Evolutionary conservation across 495 filamentous ascomycete species (phyloP).

Genomic region (Penicillium soppii): DNA sequence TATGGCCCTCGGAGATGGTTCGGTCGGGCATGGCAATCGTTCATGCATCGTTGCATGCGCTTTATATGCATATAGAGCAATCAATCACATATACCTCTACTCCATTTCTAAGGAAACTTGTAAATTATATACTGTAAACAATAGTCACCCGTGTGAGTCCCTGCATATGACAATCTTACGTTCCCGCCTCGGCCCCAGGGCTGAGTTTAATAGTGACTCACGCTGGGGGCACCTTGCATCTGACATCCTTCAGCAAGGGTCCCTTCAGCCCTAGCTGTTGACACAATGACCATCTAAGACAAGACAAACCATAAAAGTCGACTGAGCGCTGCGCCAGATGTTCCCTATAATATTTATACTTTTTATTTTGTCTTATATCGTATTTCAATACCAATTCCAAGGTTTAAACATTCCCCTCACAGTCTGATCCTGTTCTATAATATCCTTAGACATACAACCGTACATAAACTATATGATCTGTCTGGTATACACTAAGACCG

Average conservation of each 20-base stretch:
- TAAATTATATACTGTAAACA: background rate
- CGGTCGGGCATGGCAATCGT: constrained; percentile 9
- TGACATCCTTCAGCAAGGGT: constrained; percentile 2
- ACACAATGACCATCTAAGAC: background rate
- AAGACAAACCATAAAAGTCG: background rate
- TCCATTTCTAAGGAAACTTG: background rate
- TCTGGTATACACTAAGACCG: no score
- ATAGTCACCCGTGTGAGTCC: background rate
- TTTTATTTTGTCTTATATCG: no score
- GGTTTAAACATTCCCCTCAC: no score
- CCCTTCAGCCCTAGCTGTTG: background rate
- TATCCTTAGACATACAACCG: background rate
- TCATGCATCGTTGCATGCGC: constrained; percentile 7
- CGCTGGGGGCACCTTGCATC: constrained; percentile 8
- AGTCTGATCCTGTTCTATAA: background rate
- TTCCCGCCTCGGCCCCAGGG: background rate
- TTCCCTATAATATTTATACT: no score
- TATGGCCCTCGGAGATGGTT: constrained; percentile 5
- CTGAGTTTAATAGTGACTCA: constrained; percentile 8
- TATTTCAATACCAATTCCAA: no score
- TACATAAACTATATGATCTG: background rate
- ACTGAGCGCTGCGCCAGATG: background rate
- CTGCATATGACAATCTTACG: constrained; percentile 2
- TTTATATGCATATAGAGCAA: background rate
- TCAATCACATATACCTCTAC: background rate